phyloP scores from a whole-genome alignment of 176 grass and related monocot species.

The Triticum urartu region DNA sequence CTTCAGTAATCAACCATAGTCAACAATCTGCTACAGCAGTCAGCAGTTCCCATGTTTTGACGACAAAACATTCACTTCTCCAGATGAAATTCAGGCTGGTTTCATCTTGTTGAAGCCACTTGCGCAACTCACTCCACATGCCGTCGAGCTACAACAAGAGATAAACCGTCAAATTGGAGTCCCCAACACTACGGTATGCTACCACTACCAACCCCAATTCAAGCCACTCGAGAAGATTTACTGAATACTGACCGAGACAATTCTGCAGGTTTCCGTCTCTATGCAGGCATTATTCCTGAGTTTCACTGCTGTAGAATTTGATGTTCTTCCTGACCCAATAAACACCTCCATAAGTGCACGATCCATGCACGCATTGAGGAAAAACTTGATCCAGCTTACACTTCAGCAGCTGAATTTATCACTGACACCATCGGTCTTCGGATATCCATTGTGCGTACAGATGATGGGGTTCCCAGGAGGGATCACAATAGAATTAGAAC shows the following conservation, averaged over 20 bases:
- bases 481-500: conserved; percentile 27
- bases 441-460: conserved; percentile 40
- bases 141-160: conserved; percentile 28
- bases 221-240: background rate
- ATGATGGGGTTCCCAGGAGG: conserved; percentile 56
- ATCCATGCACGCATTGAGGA: conserved; percentile 22
- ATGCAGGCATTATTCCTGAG: conserved; percentile 8
- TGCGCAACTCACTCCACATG: conserved; percentile 14
- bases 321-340: conserved; percentile 36
- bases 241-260: conserved; percentile 15
- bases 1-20: background rate
- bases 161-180: conserved; percentile 40
- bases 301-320: conserved; percentile 39
- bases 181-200: conserved; percentile 33
- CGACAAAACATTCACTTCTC: conserved; percentile 10
- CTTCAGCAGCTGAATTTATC: conserved; percentile 41
- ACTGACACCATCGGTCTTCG: conserved; percentile 44
- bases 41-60: background rate
- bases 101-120: conserved; percentile 42
- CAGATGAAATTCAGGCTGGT: conserved; percentile 45
- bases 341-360: conserved; percentile 31
- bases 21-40: background rate
- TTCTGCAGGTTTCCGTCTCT: conserved; percentile 38
- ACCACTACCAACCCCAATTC: background rate
- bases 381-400: conserved; percentile 33